Evolutionary conservation across 768 basidiomycete genomes (phyloP).

Genomic region (Cystofilobasidium ferigula): DNA sequence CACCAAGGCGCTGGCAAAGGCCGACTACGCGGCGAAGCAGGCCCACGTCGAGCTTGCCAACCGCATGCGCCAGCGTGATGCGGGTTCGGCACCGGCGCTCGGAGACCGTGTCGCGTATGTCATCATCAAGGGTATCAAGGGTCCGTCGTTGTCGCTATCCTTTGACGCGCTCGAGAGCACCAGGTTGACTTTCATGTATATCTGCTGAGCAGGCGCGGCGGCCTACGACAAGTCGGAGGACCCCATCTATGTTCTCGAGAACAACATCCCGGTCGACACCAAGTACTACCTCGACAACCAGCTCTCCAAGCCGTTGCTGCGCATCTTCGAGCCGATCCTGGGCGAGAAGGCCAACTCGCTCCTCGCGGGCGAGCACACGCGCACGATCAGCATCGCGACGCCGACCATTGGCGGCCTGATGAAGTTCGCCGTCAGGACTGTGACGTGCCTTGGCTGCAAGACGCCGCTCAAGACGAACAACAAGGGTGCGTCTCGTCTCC

Average conservation of each 20-base stretch:
- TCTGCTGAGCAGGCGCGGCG: constrained; percentile 56
- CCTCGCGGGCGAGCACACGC: constrained; percentile 86
- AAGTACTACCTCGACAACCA: constrained; percentile 98
- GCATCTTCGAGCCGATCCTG: constrained; percentile 95
- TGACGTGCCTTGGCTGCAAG: constrained; percentile 91
- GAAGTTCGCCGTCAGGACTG: constrained; percentile 95
- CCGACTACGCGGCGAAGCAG: constrained; percentile 91
- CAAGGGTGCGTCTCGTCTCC: constrained; percentile 55
- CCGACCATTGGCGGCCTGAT: constrained; percentile 92
- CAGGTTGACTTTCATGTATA: neutral
- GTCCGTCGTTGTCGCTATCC: constrained; percentile 38
- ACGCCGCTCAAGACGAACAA: constrained; percentile 60
- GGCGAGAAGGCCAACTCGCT: constrained; percentile 81
- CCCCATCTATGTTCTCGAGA: constrained; percentile 90
- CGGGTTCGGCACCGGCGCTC: constrained; percentile 90
- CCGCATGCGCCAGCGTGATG: constrained; percentile 90
- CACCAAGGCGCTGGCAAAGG: constrained; percentile 88
- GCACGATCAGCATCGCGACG: constrained; percentile 90
- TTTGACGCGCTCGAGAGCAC: neutral
- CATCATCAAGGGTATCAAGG: constrained; percentile 91
- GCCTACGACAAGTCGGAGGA: constrained; percentile 99
- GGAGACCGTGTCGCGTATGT: constrained; percentile 99
- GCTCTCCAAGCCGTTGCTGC: constrained; percentile 86
- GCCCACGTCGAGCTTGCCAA: constrained; percentile 93
- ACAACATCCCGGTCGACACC: constrained; percentile 95